Base-by-base conservation (phyloP, 225 moss, liverwort and hornwort species). In the Marchantia polymorpha region DNA sequence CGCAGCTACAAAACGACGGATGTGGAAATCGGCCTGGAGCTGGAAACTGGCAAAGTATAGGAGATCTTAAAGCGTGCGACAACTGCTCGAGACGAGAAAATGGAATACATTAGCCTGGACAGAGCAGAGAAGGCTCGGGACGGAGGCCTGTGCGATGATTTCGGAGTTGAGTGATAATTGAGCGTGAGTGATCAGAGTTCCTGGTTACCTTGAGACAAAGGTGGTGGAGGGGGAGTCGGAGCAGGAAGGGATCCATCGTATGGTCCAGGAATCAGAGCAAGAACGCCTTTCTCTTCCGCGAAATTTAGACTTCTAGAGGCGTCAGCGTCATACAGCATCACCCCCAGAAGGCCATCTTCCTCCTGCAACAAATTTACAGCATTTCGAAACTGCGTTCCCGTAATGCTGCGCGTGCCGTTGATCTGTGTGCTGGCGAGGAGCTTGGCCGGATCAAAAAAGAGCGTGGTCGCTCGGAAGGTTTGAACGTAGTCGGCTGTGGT, bases 271-370 rank as follows among this genome's bases (percentile, higher is more conserved):
- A 84, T 77, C 52, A 81, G 7, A 16, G 72, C 12, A 56, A 80
- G 64, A 13, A 86, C 17, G 55, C n/a, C 56, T 3, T 65, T 82
- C 66, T 87, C 87, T 1, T 81, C 73, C 6, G 70, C 13, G 63
- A 87, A 87, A 30, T 63, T 50, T 3, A 0, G 6, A 16, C 7
- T 20, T 12, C 76, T 12, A 27, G 87, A 84, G 25, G 27, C 48
- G 52, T 87, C 87, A 8, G 84, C 87, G 7, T 81, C 74, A 48
- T 49, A 87, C 4, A 87, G 10, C 81, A 87, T 79, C 39, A 87
- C 78, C 25, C 87, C 87, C 14, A 66, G 13, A 13, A 87, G 76
- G 10, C 84, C 81, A 58, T 79, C 46, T 29, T 20, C 10, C 2
- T 61, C 20, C 26, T 26, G 9, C 0, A 87, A 17, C 56, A 70